Percentiles rank a stretch among this genome's conserved stretches.
These are phyloP conservation scores for Epichloe typhina DNA, from an alignment of 2,329 filamentous ascomycete genomes.

Conservation along the genomic window DNA sequence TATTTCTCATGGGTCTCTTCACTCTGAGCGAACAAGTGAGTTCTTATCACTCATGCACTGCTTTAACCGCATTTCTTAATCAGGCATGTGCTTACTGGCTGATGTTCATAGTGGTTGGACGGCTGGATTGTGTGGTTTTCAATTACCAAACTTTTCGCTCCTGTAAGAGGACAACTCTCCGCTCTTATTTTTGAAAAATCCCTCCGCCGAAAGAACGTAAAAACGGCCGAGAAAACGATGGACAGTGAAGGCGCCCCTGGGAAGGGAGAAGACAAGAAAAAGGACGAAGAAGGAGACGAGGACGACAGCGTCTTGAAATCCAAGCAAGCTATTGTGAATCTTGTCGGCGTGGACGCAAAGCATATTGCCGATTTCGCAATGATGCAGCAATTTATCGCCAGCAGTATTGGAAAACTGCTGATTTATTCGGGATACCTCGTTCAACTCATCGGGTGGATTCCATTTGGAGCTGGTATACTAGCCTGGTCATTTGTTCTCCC, in stretches of 20 bases:
- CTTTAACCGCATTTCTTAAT: neutral
- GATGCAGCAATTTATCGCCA: slow-evolving; percentile 52
- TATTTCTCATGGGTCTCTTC: slow-evolving; percentile 47
- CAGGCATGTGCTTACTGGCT: slow-evolving; percentile 4
- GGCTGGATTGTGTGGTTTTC: slow-evolving; percentile 55
- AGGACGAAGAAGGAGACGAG: slow-evolving; percentile 35
- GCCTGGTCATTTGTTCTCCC: slow-evolving; percentile 53
- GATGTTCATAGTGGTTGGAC: slow-evolving; percentile 38
- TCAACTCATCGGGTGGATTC: slow-evolving; percentile 59
- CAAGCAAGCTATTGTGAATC: slow-evolving; percentile 60
- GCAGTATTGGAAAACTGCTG: slow-evolving; percentile 47
- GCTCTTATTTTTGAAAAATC: slow-evolving; percentile 66
- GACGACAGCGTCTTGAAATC: slow-evolving; percentile 35
- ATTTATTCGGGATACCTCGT: slow-evolving; percentile 54
- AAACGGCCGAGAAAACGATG: slow-evolving; percentile 39
- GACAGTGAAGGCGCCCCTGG: slow-evolving; percentile 16
- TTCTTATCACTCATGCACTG: neutral
- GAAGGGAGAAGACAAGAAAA: slow-evolving; percentile 22
- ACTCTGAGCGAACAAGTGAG: slow-evolving; percentile 39
- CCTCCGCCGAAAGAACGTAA: slow-evolving; percentile 64
- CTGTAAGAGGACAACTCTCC: slow-evolving; percentile 56
- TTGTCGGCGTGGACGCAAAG: slow-evolving; percentile 63
- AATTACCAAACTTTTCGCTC: slow-evolving; percentile 48
- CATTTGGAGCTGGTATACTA: slow-evolving; percentile 50
- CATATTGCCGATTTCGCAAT: slow-evolving; percentile 56